These are phyloP conservation scores for Stagonosporopsis cucurbitacearum DNA, from an alignment of 2,329 filamentous ascomycete species.

Conservation along the genomic window DNA sequence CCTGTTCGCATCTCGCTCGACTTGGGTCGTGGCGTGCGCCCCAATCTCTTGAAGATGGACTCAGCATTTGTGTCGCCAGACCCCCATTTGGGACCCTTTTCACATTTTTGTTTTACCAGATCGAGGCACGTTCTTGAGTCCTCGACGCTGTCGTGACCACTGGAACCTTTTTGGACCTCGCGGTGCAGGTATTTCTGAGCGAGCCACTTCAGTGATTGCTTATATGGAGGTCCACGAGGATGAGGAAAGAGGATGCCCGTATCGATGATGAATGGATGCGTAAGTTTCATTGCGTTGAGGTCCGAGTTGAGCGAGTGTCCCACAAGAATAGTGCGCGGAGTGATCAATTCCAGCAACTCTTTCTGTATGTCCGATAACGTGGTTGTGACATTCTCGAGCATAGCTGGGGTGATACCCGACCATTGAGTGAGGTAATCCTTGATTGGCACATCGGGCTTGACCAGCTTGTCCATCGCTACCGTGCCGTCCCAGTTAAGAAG, in stretches of 20 bases:
- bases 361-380: conserved; percentile 82
- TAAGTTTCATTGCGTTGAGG: conserved; percentile 80
- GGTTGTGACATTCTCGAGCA: conserved; percentile 83
- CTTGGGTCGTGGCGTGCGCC: conserved; percentile 59
- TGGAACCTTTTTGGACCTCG: conserved; percentile 82
- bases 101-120: conserved; percentile 93
- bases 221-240: conserved; percentile 84
- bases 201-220: conserved; percentile 89
- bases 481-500: conserved; percentile 85
- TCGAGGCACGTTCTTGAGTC: conserved; percentile 91
- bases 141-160: conserved; percentile 90
- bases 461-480: conserved; percentile 84
- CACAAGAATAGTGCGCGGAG: conserved; percentile 74
- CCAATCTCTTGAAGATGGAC: conserved; percentile 86
- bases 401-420: conserved; percentile 89
- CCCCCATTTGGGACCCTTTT: conserved; percentile 88
- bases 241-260: conserved; percentile 91
- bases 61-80: conserved; percentile 79
- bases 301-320: conserved; percentile 86
- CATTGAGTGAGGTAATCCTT: conserved; percentile 87
- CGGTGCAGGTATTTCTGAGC: conserved; percentile 83
- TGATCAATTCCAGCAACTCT: conserved; percentile 74
- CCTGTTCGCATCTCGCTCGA: conserved; percentile 55
- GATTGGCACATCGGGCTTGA: conserved; percentile 88
- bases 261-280: conserved; percentile 93